phyloP scores from a whole-genome alignment of 176 grass and related monocot species.

The Hordeum vulgare region MorexV3_pseudomolecules_assembly NC_058518.1:454555809-454556308 shows the following conservation, averaged over 20 bases:
- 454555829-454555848: slow-evolving; percentile 25
- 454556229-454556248: slow-evolving; percentile 83
- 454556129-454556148: slow-evolving; percentile 63
- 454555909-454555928: slow-evolving; percentile 66
- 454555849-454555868: slow-evolving; percentile 63
- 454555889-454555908: slow-evolving; percentile 82
- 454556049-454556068: slow-evolving; percentile 89
- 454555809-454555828: slow-evolving; percentile 19
- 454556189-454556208: slow-evolving; percentile 73
- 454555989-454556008: slow-evolving; percentile 91
- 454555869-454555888: slow-evolving; percentile 82
- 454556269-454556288: slow-evolving; percentile 65
- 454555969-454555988: slow-evolving; percentile 79
- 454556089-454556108: slow-evolving; percentile 28
- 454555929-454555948: slow-evolving; percentile 61
- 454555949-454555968: slow-evolving; percentile 80
- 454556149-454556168: slow-evolving; percentile 96
- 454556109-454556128: slow-evolving; percentile 33
- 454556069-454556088: slow-evolving; percentile 44
- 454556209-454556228: slow-evolving; percentile 62
- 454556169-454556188: slow-evolving; percentile 73
- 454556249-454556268: slow-evolving; percentile 82
- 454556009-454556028: slow-evolving; percentile 63
- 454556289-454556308: slow-evolving; percentile 57
- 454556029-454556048: slow-evolving; percentile 85